Conservation (phyloP, 2,329 filamentous ascomycete genomes). For the Xylariaceae sp. region DNA sequence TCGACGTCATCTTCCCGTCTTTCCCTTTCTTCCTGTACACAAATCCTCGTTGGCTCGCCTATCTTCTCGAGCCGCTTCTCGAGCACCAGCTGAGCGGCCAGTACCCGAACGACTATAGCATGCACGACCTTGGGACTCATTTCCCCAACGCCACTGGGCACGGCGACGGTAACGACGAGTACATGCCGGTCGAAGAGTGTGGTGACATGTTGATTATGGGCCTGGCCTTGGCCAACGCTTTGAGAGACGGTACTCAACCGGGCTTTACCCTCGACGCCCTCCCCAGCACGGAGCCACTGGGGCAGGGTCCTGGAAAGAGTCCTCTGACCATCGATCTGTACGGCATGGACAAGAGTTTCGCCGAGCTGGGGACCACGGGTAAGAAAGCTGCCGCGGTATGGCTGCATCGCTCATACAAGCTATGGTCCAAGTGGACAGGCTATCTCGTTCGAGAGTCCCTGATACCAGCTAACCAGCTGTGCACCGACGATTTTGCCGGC, state of each 20-base stretch:
- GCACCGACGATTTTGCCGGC: conserved; percentile 73
- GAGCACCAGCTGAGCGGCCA: conserved; percentile 78
- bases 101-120: conserved; percentile 76
- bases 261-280: conserved; percentile 49
- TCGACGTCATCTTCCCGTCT: conserved; percentile 81
- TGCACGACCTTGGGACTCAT: conserved; percentile 68
- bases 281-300: conserved; percentile 10
- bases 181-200: conserved; percentile 71
- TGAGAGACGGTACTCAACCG: conserved; percentile 56
- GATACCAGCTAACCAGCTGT: conserved; percentile 65
- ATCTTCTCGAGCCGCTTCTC: conserved; percentile 71
- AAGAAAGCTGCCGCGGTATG: conserved; percentile 37
- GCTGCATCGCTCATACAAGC: conserved; percentile 50
- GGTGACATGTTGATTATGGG: conserved; percentile 76
- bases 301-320: conserved; percentile 14
- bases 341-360: conserved; percentile 58
- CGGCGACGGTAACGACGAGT: conserved; percentile 61
- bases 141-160: conserved; percentile 77
- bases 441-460: conserved; percentile 67
- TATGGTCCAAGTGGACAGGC: conserved; percentile 73
- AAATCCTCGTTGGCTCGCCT: conserved; percentile 73
- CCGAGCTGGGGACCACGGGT: conserved; percentile 40
- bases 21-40: conserved; percentile 86
- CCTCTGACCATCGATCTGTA: conserved; percentile 22
- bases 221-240: conserved; percentile 67